Base-by-base conservation (phyloP, 2,329 filamentous ascomycete species). In the Claviceps purpurea region DNA sequence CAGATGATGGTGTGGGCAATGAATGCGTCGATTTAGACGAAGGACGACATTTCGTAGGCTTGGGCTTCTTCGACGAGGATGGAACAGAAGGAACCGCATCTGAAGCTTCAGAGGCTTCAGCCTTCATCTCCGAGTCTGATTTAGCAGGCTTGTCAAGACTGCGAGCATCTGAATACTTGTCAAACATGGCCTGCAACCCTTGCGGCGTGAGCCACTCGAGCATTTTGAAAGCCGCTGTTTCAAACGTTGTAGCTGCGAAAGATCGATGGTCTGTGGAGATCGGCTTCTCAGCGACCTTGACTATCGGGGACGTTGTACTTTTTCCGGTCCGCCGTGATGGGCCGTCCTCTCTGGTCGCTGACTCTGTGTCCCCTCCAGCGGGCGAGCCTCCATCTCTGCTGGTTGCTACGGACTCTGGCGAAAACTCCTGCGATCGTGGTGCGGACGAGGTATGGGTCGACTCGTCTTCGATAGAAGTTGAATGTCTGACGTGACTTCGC, bases 211-310 rank as follows among this genome's bases (percentile, higher is more conserved):
- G 67, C 81, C 81, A 85, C 62, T 85, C 82, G 3, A 85, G 60
- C 79, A 85, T 85, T 59, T 81, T 84, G 64, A 85, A 81, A 11
- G 82, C 76, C 11, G 78, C 77, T 0, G 81, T 83, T 6, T 75
- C 79, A 58, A 85, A 84, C 7, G 84, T 68, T 56, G 82, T 82
- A 6, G 78, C 78, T 7, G 78, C 75, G 59, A 82, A 80, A 0
- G 78, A 81, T 5, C 78, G 70, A 57, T 81, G 74, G 56, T 82
- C 78, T 54, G 76, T 79, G 57, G 66, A 75, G 11, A 68, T 61
- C 1, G 72, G 69, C 41, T 70, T 68, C 56, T 81, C 77, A 2
- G 62, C 61, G 2, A 79, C 63, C 4, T 59, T 65, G 44, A 78
- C 63, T 39, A 65, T 56, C 2, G 52, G 50, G 6, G 30, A n/a